Base-by-base conservation (phyloP, 169 alveolate genomes). In the Plasmodium vivax region DNA sequence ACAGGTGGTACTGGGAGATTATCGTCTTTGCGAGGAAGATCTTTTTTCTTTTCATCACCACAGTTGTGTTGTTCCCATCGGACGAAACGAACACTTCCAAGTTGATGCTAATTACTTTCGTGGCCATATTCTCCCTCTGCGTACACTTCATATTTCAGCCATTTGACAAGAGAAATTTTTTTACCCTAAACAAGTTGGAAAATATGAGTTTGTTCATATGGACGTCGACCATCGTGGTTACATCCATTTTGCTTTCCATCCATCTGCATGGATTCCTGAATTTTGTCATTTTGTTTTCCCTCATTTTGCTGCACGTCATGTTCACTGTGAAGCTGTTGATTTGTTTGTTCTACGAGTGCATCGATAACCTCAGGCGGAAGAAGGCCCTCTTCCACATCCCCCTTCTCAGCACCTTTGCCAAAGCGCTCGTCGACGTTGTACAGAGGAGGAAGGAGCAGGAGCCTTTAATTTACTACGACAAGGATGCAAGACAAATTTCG, bases 1-100 rank as follows among this genome's bases (percentile, higher is more conserved):
- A 92, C 43, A 96, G 87, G 95, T 97, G 98, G 98, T 97, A 90
- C 94, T 97, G 98, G 98, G 98, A 97, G 85, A 92, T 95, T 19
- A 92, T 97, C 23, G 98, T 97, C 84, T 97, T 97, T 95, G 92
- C 96, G 14, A 82, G 98, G 19, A 97, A 97, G 74, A 83, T 97
- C 83, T 51, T 95, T 74, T 97, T 97, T 16, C 95, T 97, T 34
- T 96, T 97, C 54, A 95, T 96, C 71, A 97, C 97, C 58, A 95
- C 97, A 45, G 95, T 96, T 58, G 96, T 95, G 58, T 47, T 96
- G 38, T 96, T 96, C 27, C 97, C 97, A 36, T 92, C 97, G 9
- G 95, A 94, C n/a, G 94, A 94, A 81, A 58, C 73, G 30, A 95
- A 96, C 75, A 95, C 96, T 27, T 95, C 96, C 8, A 84, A 96